These are phyloP conservation scores for Tubosaeta sp. DNA, from an alignment of 768 basidiomycete species.

Conservation along the genomic window DNA sequence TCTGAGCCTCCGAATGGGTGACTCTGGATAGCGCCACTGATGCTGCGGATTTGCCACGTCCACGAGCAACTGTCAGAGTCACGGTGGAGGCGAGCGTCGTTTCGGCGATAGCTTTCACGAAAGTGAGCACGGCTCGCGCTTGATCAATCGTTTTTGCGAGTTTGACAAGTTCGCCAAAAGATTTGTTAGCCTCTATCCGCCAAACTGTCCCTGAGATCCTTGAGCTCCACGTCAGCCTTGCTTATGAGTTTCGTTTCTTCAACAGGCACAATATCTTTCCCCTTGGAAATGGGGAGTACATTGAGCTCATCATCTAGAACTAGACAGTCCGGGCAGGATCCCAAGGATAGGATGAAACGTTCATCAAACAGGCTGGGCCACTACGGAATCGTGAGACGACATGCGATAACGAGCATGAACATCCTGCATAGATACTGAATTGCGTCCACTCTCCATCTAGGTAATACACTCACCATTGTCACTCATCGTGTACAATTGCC, in stretches of 20 bases:
- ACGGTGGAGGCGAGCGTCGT: conserved; percentile 94
- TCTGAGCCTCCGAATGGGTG: conserved; percentile 64
- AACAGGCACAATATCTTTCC: conserved; percentile 82
- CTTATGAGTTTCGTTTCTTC: conserved; percentile 47
- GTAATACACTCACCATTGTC: conserved; percentile 55
- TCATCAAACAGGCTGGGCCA: conserved; percentile 99
- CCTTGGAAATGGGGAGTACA: conserved; percentile 91
- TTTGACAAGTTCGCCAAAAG: conserved; percentile 83
- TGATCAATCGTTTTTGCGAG: conserved; percentile 92
- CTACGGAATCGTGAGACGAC: conserved; percentile 79
- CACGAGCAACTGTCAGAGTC: conserved; percentile 90
- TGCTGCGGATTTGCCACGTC: conserved; percentile 95
- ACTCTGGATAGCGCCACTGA: conserved; percentile 50
- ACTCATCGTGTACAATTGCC: conserved; percentile 91
- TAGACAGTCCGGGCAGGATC: conserved; percentile 87
- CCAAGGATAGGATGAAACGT: conserved; percentile 95
- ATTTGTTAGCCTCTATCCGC: conserved; percentile 81
- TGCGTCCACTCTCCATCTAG: not conserved
- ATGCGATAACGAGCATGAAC: conserved; percentile 95
- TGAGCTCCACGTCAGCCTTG: conserved; percentile 60
- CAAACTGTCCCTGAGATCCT: conserved; percentile 72
- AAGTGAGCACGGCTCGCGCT: conserved; percentile 89
- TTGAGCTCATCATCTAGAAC: conserved; percentile 98
- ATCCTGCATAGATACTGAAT: conserved; percentile 51
- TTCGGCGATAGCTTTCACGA: conserved; percentile 89